Conservation (phyloP, 106 monocot species). For the Chionographis japonica region DNA sequence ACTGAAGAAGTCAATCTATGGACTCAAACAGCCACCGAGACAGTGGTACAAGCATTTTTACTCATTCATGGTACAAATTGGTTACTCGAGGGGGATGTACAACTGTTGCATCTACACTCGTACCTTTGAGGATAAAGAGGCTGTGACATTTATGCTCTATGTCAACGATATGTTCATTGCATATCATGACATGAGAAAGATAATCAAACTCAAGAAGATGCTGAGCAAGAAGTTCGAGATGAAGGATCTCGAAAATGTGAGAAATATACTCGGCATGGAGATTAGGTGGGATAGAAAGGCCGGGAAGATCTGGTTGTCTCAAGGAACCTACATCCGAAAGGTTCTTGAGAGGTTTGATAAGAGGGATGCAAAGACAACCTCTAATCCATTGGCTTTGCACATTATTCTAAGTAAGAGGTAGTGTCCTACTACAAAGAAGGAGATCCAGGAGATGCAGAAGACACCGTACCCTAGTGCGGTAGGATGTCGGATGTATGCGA, state of each 20-base stretch:
- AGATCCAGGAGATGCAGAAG: background rate
- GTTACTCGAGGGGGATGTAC: background rate
- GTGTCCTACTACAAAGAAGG: background rate
- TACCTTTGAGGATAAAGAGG: background rate
- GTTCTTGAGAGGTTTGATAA: conserved; percentile 1
- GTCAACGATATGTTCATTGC: conserved; percentile 6
- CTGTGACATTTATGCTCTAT: conserved; percentile 1
- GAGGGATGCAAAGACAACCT: background rate
- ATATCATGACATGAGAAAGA: background rate
- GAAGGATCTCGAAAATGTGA: conserved; percentile 1
- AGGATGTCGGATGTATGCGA: conserved; percentile 3
- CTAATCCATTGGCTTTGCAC: background rate
- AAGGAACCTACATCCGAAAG: conserved; percentile 4
- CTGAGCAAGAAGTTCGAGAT: conserved; percentile 4
- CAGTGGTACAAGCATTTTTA: conserved; percentile 16
- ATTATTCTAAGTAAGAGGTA: background rate
- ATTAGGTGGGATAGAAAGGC: background rate
- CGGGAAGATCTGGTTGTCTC: background rate
- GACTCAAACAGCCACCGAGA: conserved; percentile 1
- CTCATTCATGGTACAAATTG: background rate
- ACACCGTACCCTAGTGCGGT: background rate
- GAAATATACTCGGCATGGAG: background rate
- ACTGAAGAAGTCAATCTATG: conserved; percentile 1
- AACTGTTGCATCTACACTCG: conserved; percentile 3
- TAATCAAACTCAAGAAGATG: background rate